Evolutionary conservation across 176 grass and related monocot genomes (phyloP), one percentile per base, ranked within the genome.

Genomic region (Oryza coarctata): DNA sequence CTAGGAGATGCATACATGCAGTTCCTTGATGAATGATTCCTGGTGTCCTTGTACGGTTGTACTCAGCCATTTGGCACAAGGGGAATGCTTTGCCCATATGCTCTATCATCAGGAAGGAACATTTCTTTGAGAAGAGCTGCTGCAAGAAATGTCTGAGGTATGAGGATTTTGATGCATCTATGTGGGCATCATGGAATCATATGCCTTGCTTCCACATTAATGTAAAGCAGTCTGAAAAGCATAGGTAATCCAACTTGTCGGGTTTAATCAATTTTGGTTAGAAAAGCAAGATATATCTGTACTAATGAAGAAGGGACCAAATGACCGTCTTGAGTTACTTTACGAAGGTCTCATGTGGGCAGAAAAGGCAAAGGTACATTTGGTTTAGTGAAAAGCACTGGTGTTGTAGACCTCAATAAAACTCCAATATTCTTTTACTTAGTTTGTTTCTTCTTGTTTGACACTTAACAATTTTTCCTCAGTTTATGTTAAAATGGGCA

Each of bases 171-270:
- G 71, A 82, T 40, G 82, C 57, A 71, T 81, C 65, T 81, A 65
- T 65, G 72, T 76, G 81, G 77, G 71, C 50, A 76, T 63, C 64
- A 76, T 41, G 50, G 82, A 84, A 89, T 80, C 76, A 69, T 80
- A 76, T 85, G 71, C 71, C 72, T 70, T 85, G 65, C 82, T 71
- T 81, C 82, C 58, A 11, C 71, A 36, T 81, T 47, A 63, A 76
- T 70, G 40, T 77, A 64, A 83, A 80, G 39, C 50, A 15, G 77
- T 23, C 50, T 10, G 43, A 45, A 70, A 78, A 34, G 73, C 26
- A 70, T 85, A 70, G 71, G 26, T 45, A 81, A 63, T 75, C 77
- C 82, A 55, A 71, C 32, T 33, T 81, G 65, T 55, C 40, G 28
- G 71, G 41, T 75, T 4, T 86, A 76, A 79, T 34, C 26, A 2